Conservation (phyloP, 306 rosid species). For the Malus asiatica region DNA sequence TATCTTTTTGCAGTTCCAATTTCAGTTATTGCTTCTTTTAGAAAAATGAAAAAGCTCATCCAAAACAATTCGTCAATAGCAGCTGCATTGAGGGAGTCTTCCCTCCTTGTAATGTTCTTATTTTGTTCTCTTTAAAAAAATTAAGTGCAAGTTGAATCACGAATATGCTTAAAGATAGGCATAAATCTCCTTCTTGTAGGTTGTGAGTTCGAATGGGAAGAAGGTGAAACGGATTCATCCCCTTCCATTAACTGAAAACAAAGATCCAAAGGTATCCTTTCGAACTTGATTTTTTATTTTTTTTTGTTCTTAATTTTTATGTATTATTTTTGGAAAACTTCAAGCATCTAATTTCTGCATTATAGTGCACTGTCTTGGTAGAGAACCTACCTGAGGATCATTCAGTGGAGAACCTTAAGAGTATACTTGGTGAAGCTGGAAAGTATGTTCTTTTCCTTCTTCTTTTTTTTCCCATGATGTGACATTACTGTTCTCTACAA, state of each 20-base stretch:
- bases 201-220: constrained; percentile 74
- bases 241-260: constrained; percentile 35
- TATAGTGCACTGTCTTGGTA: constrained; percentile 84
- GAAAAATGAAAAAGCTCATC: constrained; percentile 70
- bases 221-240: constrained; percentile 80
- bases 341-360: constrained; percentile 38
- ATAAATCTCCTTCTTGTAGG: constrained; percentile 33
- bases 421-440: constrained; percentile 80
- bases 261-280: constrained; percentile 67
- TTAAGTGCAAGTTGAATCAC: constrained; percentile 15
- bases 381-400: constrained; percentile 88
- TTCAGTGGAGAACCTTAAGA: constrained; percentile 65
- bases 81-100: constrained; percentile 74
- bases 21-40: constrained; percentile 69
- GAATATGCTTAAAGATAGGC: constrained; percentile 11
- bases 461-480: neutral
- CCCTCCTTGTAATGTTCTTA: constrained; percentile 55
- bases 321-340: constrained; percentile 4
- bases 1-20: constrained; percentile 63
- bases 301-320: neutral
- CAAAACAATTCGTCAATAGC: constrained; percentile 43
- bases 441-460: constrained; percentile 39
- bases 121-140: constrained; percentile 8
- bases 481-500: neutral
- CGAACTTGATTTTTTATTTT: constrained; percentile 2